Base-by-base conservation (phyloP, 2,329 filamentous ascomycete species). In the Exophiala alcalophila region DNA sequence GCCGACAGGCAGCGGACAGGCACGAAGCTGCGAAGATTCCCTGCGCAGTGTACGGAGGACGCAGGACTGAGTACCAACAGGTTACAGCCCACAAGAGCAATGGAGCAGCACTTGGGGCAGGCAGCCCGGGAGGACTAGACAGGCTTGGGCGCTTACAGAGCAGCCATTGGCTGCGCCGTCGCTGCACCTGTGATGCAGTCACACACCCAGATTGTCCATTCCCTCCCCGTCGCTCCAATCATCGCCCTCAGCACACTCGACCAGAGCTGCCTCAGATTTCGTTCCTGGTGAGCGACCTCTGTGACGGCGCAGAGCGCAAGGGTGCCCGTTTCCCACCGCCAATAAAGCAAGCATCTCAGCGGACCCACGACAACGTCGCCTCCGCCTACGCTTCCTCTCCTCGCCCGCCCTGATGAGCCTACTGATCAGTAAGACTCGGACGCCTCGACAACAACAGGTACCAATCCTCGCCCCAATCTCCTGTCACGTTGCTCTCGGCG, bases 141-240 rank as follows among this genome's bases (percentile, higher is more conserved):
- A 41, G 38, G 31, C 40, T 37, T 49, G 32, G 37, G 49, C 49
- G 49, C 49, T 52, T 52, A 48, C 20, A 36, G 19, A 10, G 12
- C 14, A 24, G 12, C 44, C 28, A 51, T 51, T 51, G 44, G 48
- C 48, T 38, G 40, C 37, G 12, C 25, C 32, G 11, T 20, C 15
- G 3, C n/a, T 14, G 16, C 16, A 11, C 15, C 30, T 20, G 12
- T 12, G 20, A 21, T 29, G 29, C 38, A 28, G 40, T 52, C 49
- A 52, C 49, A 52, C 49, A 45, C 33, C 32, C 28, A 23, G 21
- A 19, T 16, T 18, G 11, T 21, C 14, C 32, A 8, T 24, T 28
- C 23, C 16, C 10, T 14, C 4, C 23, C n/a, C n/a, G 21, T 24
- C 16, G 9, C 24, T 12, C 47, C 45, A 52, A 52, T 52, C 37